These are phyloP conservation scores for Porogramme epimiltina DNA, from an alignment of 1,284 basidiomycete genomes.

Conservation along the genomic window DNA sequence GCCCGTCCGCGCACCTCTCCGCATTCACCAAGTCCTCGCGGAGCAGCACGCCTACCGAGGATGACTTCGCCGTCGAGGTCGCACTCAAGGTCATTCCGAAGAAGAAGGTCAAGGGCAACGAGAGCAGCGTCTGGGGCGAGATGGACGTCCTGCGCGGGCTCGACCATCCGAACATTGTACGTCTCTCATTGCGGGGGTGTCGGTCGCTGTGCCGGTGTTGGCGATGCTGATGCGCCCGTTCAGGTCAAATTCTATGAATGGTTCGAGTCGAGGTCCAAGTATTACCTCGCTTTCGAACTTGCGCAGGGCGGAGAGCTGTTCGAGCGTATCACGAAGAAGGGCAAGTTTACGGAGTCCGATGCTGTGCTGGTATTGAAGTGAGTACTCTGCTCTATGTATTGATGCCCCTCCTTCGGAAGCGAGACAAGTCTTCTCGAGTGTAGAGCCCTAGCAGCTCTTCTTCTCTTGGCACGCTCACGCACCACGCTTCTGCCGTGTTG, in stretches of 20 bases:
- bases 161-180: slow-evolving; percentile 86
- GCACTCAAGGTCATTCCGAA: slow-evolving; percentile 89
- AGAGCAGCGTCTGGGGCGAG: slow-evolving; percentile 84
- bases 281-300: slow-evolving; percentile 90
- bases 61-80: slow-evolving; percentile 63
- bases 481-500: neutral
- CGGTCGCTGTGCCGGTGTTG: no score
- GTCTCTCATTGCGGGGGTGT: slow-evolving; percentile 35
- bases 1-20: slow-evolving; percentile 21
- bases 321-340: slow-evolving; percentile 77
- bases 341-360: slow-evolving; percentile 90
- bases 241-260: slow-evolving; percentile 92
- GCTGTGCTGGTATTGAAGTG: slow-evolving; percentile 74
- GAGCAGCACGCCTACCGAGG: slow-evolving; percentile 11
- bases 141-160: slow-evolving; percentile 88
- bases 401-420: no score
- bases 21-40: slow-evolving; percentile 14
- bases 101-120: slow-evolving; percentile 90
- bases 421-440: no score
- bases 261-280: slow-evolving; percentile 91
- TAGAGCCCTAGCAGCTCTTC: no score
- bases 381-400: slow-evolving; percentile 35
- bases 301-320: slow-evolving; percentile 91
- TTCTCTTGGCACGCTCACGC: neutral
- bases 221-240: neutral